Evolutionary conservation across 176 grass and related monocot genomes (phyloP), one percentile per base, ranked within the genome.

Genomic region (Triticum urartu): DNA sequence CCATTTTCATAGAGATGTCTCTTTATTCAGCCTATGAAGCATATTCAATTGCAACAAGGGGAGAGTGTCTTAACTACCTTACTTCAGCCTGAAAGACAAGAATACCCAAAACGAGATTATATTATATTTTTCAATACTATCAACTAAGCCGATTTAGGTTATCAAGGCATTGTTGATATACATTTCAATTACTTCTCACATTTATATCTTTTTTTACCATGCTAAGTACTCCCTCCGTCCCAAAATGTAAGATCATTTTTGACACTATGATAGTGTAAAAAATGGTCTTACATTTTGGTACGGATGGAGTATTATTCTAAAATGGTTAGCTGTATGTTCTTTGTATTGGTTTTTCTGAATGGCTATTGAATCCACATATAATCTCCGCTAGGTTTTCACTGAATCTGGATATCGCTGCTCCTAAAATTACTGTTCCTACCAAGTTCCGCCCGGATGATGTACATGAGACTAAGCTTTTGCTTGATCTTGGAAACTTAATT

Each of bases 351-450:
- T 48, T 79, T 79, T 75, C 82, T 84, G 22, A 38, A 68, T 18
- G 33, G 61, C 72, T 18, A 61, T 30, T 78, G 54, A 80, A 80
- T 75, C 36, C 20, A 26, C 21, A 64, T 33, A 77, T 52, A 76
- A 80, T 43, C 80, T 42, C 18, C 86, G 64, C 48, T 83, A 98
- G 95, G 89, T 98, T 98, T 89, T 94, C 92, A 79, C 84, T 98
- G 78, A 91, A 98, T 87, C 90, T 98, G 81, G 96, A 98, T 77
- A 98, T 98, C 75, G 96, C 96, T 91, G 96, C 93, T 83, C 96
- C 96, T 65, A 98, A 98, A 91, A 92, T 98, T 85, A 95, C 93
- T 30, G 87, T 98, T 78, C 96, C 96, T 36, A 91, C 87, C 67
- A 98, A 94, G 75, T 98, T 98, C 83, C 76, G 86, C 45, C 96